Evolutionary conservation across 441 rosid species (phyloP), one percentile per base, ranked within the genome.

Genomic region (Arabidopsis lyrata): DNA sequence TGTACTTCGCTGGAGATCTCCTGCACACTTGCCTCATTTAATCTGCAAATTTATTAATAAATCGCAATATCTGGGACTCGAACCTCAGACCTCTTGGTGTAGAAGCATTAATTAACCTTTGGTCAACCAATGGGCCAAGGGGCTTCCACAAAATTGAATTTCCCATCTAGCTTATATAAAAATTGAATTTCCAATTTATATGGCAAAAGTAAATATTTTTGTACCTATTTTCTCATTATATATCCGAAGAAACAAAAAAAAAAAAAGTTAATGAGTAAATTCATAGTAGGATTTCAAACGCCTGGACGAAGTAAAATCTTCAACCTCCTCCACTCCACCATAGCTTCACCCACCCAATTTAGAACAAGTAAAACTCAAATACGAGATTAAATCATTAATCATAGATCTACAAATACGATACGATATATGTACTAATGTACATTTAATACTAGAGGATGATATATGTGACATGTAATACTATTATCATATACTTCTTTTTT

Each of bases 241-340:
- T 45, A 45, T 45, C 16, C 42, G 24, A 31, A 63, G 55, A 63
- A 63, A 15, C 24, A 45, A 31, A 1, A 5, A 11, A 5, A 11
- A 5, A 11, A 15, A 47, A 15, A 47, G 5, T 1, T 5, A n/a
- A 14, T 8, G 7, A 38, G 11, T 20, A 38, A 39, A n/a, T 44
- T 29, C 8, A 27, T 5, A 15, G 39, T n/a, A 31, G 9, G 66
- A 41, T 8, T 14, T 24, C 14, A 41, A 45, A 31, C 39, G 6
- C 54, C 11, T 15, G 29, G 22, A 6, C 31, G 55, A 47, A 18
- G 18, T 54, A 8, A 55, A 24, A 29, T 14, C 5, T 27, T 44
- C 35, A 50, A 66, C 58, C 58, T 34, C 20, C 69, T 50, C 48
- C 60, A 50, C 72, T 55, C 39, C 42, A 56, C 24, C 54, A 54